Evolutionary conservation across 768 basidiomycete species (phyloP).

Genomic region (Boletus pseudo-olivaceus): DNA sequence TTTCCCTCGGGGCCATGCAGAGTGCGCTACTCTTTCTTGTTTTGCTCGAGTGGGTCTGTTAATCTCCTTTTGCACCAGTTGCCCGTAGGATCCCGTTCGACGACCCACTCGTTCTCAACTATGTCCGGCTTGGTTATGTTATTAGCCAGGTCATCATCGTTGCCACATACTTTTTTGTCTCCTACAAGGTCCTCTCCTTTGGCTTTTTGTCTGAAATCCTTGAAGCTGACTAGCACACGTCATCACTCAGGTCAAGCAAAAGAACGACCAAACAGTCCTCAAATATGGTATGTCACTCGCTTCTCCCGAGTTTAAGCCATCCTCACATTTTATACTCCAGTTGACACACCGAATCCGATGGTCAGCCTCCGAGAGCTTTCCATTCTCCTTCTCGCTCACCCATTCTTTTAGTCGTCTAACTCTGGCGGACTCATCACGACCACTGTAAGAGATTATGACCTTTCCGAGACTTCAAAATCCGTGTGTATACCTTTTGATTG

Average conservation of each 20-base stretch:
- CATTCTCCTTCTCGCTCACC: not conserved
- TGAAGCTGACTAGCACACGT: constrained; percentile 14
- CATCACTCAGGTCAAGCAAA: constrained; percentile 71
- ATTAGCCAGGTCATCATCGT: constrained; percentile 68
- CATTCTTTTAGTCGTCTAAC: constrained; percentile 47
- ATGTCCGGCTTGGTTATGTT: constrained; percentile 84
- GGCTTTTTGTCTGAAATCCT: not conserved
- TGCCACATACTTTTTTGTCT: constrained; percentile 76
- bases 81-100: constrained; percentile 91
- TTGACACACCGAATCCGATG: constrained; percentile 75
- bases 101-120: constrained; percentile 75
- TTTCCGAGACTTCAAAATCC: constrained; percentile 80
- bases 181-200: constrained; percentile 49
- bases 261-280: constrained; percentile 93
- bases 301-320: not conserved
- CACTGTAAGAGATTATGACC: constrained; percentile 91
- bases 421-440: constrained; percentile 80
- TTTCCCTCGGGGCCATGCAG: constrained; percentile 95
- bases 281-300: constrained; percentile 73
- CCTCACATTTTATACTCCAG: constrained; percentile 35
- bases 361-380: constrained; percentile 36
- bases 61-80: constrained; percentile 45
- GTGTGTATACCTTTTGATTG: constrained; percentile 41
- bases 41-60: not conserved
- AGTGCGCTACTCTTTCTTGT: constrained; percentile 36